Percentiles rank a stretch among this genome's conserved stretches.
Evolutionary conservation across 2,329 filamentous ascomycete genomes (phyloP).

Genomic region (Botrytis elliptica): DNA sequence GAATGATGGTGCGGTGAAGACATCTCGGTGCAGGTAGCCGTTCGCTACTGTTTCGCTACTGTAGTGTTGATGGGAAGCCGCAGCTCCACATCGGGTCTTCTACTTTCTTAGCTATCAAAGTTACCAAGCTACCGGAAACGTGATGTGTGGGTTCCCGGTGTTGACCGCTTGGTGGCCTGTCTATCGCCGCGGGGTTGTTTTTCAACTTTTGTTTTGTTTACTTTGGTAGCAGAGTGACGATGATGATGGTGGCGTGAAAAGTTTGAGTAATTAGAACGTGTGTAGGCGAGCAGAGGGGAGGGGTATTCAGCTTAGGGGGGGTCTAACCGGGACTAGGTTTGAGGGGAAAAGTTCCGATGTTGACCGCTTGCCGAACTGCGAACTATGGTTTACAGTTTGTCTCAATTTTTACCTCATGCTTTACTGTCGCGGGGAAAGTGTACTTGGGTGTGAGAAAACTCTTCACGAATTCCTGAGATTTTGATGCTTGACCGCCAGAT

Average conservation of each 20-base stretch:
- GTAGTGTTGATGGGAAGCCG: slow-evolving; percentile 2
- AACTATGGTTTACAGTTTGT: neutral
- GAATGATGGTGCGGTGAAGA: slow-evolving; percentile 16
- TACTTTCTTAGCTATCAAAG: neutral
- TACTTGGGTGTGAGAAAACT: slow-evolving; percentile 3
- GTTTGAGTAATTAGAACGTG: neutral
- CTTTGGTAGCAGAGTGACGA: neutral
- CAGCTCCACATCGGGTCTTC: slow-evolving; percentile 9
- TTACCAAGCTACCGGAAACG: slow-evolving; percentile 15
- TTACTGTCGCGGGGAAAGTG: slow-evolving; percentile 10
- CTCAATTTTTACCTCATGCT: neutral
- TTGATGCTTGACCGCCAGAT: slow-evolving; percentile 8
- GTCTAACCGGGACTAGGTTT: neutral
- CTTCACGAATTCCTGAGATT: neutral
- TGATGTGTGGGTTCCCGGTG: slow-evolving; percentile 14
- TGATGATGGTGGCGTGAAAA: slow-evolving; percentile 10
- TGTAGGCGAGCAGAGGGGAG: neutral
- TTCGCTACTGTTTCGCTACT: slow-evolving; percentile 12
- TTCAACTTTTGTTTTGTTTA: slow-evolving; percentile 1
- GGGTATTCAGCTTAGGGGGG: neutral
- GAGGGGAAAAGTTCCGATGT: slow-evolving; percentile 5
- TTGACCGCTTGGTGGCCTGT: slow-evolving; percentile 17
- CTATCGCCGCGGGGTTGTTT: slow-evolving; percentile 2
- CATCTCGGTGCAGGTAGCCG: slow-evolving; percentile 17
- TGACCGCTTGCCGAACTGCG: slow-evolving; percentile 5